A percentile compares a stretch with the other conserved stretches of the same genome.
Evolutionary conservation across 2,329 filamentous ascomycete genomes (phyloP).

Genomic region (Rhinocladiella similis): DNA sequence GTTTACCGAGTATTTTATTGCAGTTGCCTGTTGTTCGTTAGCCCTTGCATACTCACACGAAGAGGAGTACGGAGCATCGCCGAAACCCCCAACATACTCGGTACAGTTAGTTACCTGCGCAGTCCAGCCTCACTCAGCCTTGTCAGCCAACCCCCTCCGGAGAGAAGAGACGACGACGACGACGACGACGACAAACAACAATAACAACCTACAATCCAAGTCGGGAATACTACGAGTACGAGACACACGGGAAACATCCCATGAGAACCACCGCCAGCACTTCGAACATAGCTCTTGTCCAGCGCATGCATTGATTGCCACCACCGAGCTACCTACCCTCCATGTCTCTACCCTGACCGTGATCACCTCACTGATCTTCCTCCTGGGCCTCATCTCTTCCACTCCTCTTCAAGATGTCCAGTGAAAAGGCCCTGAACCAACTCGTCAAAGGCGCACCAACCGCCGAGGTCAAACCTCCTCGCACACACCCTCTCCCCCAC

Average conservation of each 20-base stretch:
- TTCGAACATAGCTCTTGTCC: neutral
- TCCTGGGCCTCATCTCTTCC: neutral
- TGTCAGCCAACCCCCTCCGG: neutral
- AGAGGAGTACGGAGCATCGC: no score
- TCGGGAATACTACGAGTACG: no score
- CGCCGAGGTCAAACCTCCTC: slow-evolving; percentile 53
- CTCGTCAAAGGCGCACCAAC: slow-evolving; percentile 86
- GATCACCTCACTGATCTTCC: neutral
- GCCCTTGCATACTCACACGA: no score
- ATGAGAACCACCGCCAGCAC: neutral
- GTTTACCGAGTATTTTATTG: no score
- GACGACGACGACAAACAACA: no score
- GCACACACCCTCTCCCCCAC: slow-evolving; percentile 42
- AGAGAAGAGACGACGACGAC: no score
- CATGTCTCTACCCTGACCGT: neutral
- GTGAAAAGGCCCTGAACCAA: slow-evolving; percentile 71
- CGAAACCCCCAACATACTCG: no score
- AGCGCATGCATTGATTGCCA: slow-evolving; percentile 6
- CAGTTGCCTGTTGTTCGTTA: no score
- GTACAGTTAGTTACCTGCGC: no score
- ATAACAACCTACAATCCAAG: no score
- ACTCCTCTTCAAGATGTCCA: slow-evolving; percentile 47
- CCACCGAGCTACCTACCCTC: neutral
- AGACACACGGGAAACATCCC: neutral
- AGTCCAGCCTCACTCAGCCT: neutral